Evolutionary conservation across 495 filamentous ascomycete species (phyloP).

Genomic region (Lasiosphaeris hirsuta): DNA sequence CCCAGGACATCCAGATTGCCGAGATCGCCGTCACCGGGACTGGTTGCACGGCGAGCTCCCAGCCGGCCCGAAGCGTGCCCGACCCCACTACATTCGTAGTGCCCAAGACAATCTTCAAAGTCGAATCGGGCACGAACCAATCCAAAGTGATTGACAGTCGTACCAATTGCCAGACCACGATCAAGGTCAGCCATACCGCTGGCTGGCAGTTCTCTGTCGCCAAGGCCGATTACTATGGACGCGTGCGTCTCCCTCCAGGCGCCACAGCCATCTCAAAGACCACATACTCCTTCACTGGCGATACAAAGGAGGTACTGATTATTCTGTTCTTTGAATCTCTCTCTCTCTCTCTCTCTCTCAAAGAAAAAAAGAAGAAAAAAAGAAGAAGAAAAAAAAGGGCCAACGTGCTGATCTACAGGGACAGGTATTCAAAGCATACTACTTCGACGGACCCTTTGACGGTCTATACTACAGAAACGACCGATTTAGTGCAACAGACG

Average conservation of each 20-base stretch:
- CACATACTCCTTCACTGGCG: conserved; percentile 9
- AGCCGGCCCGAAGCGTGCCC: neutral
- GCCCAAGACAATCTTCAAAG: neutral
- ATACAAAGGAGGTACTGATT: neutral
- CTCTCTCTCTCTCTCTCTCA: no score
- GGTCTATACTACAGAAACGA: conserved; percentile 19
- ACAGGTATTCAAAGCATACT: conserved; percentile 11
- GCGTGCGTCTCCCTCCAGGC: conserved; percentile 6
- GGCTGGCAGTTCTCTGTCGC: conserved; percentile 15
- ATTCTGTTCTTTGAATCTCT: neutral
- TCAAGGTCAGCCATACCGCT: conserved; percentile 16
- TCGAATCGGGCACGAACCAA: conserved; percentile 5
- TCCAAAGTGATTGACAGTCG: neutral
- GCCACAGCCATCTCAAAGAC: conserved; percentile 14
- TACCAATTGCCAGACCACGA: conserved; percentile 4
- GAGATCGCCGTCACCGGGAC: conserved; percentile 5
- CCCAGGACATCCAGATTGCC: conserved; percentile 4
- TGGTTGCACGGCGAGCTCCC: conserved; percentile 6
- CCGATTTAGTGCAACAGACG: neutral
- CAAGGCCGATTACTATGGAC: conserved; percentile 20
- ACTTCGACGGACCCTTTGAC: conserved; percentile 18
- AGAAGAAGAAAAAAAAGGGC: no score
- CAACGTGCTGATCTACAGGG: neutral
- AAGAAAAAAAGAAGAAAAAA: no score
- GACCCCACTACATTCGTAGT: conserved; percentile 1